Evolutionary conservation across 208 protist species (phyloP), one percentile per base, ranked within the genome.

Genomic region (Trypanosomatidae sp.): DNA sequence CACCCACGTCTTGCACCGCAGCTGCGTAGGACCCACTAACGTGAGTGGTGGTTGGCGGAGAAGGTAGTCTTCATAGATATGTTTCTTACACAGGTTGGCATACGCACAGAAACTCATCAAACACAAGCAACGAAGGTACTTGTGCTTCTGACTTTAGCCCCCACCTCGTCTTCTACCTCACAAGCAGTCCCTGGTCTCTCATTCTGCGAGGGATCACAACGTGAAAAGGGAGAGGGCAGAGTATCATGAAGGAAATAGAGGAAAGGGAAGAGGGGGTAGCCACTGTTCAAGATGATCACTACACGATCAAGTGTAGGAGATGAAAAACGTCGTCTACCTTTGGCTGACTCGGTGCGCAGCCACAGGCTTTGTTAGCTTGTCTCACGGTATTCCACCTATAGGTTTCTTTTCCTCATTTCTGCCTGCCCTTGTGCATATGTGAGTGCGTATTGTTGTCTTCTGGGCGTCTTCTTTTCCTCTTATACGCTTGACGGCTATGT

Each of bases 351-450:
- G 17, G 28, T 25, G 30, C 7, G 15, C 58, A 62, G 33, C 33
- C 6, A 41, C 17, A 8, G 13, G 2, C 0, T 39, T 25, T 33
- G 58, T 9, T 5, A 13, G 10, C 25, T 10, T 17, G 58, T 41
- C 1, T 39, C 33, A 4, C 15, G 15, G 1, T 1, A 19, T 43
- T 62, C 58, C 30, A 17, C 15, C 7, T 25, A 1, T 9, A n/a
- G 13, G 58, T 3, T 72, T 25, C 73, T 65, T 70, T 36, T 52
- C 2, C 67, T 9, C 68, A 15, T 76, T 76, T 12, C 9, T 47
- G 28, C 4, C 19, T 13, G 19, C 36, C 30, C 66, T 25, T 10
- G 36, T 39, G 36, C 3, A 39, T 6, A 39, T 39, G 36, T 39
- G 36, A 39, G 36, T 39, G 36, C 36, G 36, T 4, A 5, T 53